phyloP scores from a whole-genome alignment of 345 rosid species.

The Arabidopsis thaliana region TAIR10.1 NC_003070.9:23564501-23565000 shows the following conservation, averaged over 20 bases:
- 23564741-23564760: background rate
- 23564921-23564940: background rate
- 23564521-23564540: conserved; percentile 20
- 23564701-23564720: background rate
- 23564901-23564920: background rate
- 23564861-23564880: background rate
- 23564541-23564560: conserved; percentile 25
- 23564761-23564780: too few species aligned
- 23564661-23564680: background rate
- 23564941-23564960: background rate
- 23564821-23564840: background rate
- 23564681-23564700: background rate
- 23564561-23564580: conserved; percentile 21
- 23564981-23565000: conserved; percentile 8
- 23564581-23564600: background rate
- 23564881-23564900: background rate
- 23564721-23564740: background rate
- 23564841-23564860: background rate
- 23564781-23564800: too few species aligned
- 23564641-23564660: conserved; percentile 10
- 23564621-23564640: conserved; percentile 3
- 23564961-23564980: background rate
- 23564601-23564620: background rate
- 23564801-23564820: background rate
- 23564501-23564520: conserved; percentile 24